phyloP scores from a whole-genome alignment of 164 flowering plant species.

The Echeveria elegans region DNA sequence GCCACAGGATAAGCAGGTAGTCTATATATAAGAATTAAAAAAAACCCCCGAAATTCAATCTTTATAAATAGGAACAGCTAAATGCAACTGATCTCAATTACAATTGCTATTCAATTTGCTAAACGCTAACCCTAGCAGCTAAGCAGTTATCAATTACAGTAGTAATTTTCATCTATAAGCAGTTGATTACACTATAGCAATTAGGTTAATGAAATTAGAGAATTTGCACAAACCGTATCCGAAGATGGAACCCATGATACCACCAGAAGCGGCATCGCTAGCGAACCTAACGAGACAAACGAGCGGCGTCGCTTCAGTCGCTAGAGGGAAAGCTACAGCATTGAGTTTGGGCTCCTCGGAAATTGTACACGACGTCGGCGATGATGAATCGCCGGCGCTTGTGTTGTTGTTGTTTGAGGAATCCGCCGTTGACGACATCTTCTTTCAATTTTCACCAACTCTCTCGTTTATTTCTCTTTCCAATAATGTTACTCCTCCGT shows the following conservation, averaged over 20 bases:
- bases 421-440: background rate
- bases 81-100: no score
- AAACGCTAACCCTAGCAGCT: no score
- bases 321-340: background rate
- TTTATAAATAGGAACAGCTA: no score
- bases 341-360: background rate
- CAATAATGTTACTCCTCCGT: no score
- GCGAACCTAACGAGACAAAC: constrained; percentile 65
- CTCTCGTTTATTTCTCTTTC: background rate
- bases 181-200: background rate
- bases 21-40: no score
- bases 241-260: constrained; percentile 80
- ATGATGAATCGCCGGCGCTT: background rate
- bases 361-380: background rate
- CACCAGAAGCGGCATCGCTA: constrained; percentile 74
- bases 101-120: no score
- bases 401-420: background rate
- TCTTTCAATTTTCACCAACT: background rate
- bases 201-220: background rate
- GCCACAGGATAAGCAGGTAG: background rate
- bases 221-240: constrained; percentile 53
- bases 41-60: no score
- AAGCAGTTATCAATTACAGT: no score
- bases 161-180: no score
- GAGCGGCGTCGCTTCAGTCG: constrained; percentile 19